Evolutionary conservation across 2,329 filamentous ascomycete species (phyloP).

Genomic region (Fusarium fracticaudum): DNA sequence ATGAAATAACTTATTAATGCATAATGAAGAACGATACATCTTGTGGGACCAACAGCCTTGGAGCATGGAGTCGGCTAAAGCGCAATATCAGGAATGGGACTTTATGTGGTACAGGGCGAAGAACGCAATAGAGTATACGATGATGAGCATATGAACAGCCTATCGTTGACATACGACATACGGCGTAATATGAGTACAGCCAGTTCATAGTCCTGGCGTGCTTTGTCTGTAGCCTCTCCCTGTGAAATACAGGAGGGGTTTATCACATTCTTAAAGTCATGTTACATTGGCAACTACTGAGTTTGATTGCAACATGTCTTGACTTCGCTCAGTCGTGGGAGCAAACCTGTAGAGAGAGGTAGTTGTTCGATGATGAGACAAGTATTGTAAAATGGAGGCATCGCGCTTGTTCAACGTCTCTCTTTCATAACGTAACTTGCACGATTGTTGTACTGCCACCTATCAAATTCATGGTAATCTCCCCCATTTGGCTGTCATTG

Average conservation of each 20-base stretch:
- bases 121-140: not conserved
- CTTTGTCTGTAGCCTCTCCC: not conserved
- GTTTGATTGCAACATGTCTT: not conserved
- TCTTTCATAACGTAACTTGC: not conserved
- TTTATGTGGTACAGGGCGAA: not conserved
- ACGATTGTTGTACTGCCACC: not conserved
- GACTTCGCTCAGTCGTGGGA: not conserved
- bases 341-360: not conserved
- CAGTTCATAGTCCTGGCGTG: not conserved
- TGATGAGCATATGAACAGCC: not conserved
- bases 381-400: not conserved
- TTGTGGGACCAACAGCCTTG: not conserved
- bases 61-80: not conserved
- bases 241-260: not conserved
- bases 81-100: not conserved
- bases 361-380: not conserved
- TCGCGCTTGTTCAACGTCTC: not conserved
- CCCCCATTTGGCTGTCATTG: not conserved
- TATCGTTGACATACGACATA: not conserved
- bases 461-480: not conserved
- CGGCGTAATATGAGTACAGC: not conserved
- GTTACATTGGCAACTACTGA: not conserved
- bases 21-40: slow-evolving; percentile 10
- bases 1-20: not conserved
- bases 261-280: not conserved